Evolutionary conservation across 257 asterid genomes (phyloP), one percentile per base, ranked within the genome.

Genomic region (Cinchona pubescens): DNA sequence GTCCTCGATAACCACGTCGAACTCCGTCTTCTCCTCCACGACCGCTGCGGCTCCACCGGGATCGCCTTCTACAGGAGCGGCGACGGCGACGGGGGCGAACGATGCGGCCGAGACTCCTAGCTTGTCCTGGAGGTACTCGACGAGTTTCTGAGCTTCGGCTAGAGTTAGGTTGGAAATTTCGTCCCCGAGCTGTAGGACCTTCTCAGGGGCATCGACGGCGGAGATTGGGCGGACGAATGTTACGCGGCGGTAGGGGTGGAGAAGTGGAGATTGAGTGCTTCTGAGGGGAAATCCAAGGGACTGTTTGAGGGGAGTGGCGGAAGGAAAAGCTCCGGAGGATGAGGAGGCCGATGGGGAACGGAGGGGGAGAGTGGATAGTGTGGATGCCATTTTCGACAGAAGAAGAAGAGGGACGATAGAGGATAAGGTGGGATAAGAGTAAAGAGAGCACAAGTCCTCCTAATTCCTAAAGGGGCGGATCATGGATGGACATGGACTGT

Each of bases 71-170:
- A 60, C 79, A 3, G 86, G 53, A 76, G 89, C 90, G 3, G 83
- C 88, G 1, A 67, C 90, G 25, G 88, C 96, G 2, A 70, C 96
- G 0, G 97, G 96, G 5, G 93, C 96, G 69, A 94, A 91, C 3
- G 97, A 86, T 14, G 98, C 96, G 3, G 97, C 98, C 67, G 97
- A 77, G 71, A 94, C 97, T 25, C 97, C 98, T 77, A 94, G 88
- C 89, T 91, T 94, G 81, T 91, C 98, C 82, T 91, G 96, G 74
- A 94, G 96, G 76, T 91, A 94, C 86, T 94, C 97, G 37, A 94
- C 98, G 75, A 94, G 98, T 67, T 90, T 94, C 84, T 94, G 98
- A 0, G 98, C 98, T 60, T 90, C 97, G 53, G 96, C 86, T n/a
- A 93, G 90, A 53, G 98, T 85, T 4, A 93, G 84, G 79, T 71